Conservation (phyloP, 169 alveolate genomes). For the Plasmodium knowlesi region DNA sequence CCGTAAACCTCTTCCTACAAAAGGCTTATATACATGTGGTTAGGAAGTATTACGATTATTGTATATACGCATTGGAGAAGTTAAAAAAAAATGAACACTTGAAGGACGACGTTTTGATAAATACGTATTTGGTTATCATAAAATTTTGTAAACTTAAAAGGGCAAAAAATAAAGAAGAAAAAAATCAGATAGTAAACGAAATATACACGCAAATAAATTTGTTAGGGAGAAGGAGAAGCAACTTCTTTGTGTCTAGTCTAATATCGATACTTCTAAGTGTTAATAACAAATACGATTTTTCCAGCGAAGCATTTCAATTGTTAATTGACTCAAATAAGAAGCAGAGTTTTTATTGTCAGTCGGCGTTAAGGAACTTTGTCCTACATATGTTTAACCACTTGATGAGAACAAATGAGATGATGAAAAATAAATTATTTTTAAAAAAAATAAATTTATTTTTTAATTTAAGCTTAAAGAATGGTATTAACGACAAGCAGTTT, state of each 20-base stretch:
- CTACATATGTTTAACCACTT: conserved; percentile 57
- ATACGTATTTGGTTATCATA: conserved; percentile 53
- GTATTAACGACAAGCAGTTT: conserved; percentile 23
- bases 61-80: conserved; percentile 34
- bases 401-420: conserved; percentile 31
- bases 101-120: background rate
- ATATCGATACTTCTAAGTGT: conserved; percentile 30
- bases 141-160: conserved; percentile 28
- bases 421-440: conserved; percentile 63
- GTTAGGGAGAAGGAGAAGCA: conserved; percentile 14
- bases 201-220: conserved; percentile 19
- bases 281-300: conserved; percentile 40
- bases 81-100: conserved; percentile 13
- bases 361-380: conserved; percentile 26
- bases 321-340: conserved; percentile 38
- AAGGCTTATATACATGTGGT: conserved; percentile 32
- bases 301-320: conserved; percentile 54
- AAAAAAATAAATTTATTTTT: conserved; percentile 62
- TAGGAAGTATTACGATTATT: conserved; percentile 59
- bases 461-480: conserved; percentile 60
- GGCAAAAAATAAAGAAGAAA: conserved; percentile 40
- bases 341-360: conserved; percentile 10
- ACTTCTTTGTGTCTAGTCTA: conserved; percentile 39
- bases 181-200: conserved; percentile 19
- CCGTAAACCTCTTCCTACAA: conserved; percentile 22